Base-by-base conservation (phyloP, 192 early-diverging fungal species). In the Umbelopsis sp. region DNA sequence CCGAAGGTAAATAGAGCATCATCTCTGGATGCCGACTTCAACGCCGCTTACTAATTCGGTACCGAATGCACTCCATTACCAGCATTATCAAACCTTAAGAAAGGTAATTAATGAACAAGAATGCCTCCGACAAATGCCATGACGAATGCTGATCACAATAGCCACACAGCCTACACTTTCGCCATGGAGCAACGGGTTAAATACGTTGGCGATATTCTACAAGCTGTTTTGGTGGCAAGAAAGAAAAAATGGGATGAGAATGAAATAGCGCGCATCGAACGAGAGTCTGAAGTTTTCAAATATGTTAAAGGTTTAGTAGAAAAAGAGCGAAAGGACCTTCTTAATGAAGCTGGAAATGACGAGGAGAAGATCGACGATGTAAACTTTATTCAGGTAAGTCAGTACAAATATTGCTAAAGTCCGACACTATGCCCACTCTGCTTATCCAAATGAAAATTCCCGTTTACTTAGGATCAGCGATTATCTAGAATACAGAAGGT, bases 241-340 rank as follows among this genome's bases (percentile, higher is more conserved):
- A 90, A 90, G 47, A 81, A 82, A 70, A 88, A 83, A 54, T 95
- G 92, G 91, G 89, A 93, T 49, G 68, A 85, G 32, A 75, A 81
- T 22, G 91, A 94, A 51, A 65, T 49, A 9, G 68, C 81, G 52
- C 83, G 86, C 16, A 77, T 88, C 0, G 72, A 89, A 53, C 59
- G 80, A 17, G 85, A 90, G 24, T 82, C 82, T 4, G 90, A 93
- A 11, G 70, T 90, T 51, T 79, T 87, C 24, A 74, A 81, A 45
- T 95, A 93, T 77, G 72, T 95, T 4, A 83, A 79, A 31, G 69
- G 71, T 8, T 78, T 95, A 4, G 76, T 94, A 26, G 75, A 89
- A 26, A 41, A 80, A 69, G 92, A 95, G 59, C 73, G 86, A 32
- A 69, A 82, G n/a, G 73, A 77, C 32, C 77, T 83, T 65, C 17